Evolutionary conservation across 208 protist genomes (phyloP), one percentile per base, ranked within the genome.

Genomic region (Tetramitus jugosus): DNA sequence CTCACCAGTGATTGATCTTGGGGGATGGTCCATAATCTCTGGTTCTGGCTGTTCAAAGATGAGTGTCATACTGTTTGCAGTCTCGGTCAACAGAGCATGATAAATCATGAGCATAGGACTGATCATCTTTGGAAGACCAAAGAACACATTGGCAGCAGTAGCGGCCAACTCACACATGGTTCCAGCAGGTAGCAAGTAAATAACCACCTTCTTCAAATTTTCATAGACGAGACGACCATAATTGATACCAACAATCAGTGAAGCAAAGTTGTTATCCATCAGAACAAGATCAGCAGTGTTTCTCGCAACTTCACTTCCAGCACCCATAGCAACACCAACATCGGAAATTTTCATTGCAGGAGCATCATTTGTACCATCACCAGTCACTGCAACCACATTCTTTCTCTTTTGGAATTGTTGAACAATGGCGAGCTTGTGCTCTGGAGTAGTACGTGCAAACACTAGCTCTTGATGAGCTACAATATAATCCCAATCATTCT

Each of bases 351-450:
- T 97, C 69, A 98, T 80, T 26, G 95, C 94, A 60, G 94, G 94
- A 31, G 94, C 91, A 84, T 97, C 95, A 85, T 96, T 97, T 2
- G 96, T 93, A 76, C 95, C 96, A 86, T 98, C 96, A 76, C 96
- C 96, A 61, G 94, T 98, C 95, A 98, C 97, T 74, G 93, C 95
- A 49, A 91, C 88, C 26, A 93, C 90, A 85, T 92, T 91, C 39
- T 90, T 89, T 29, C 84, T 81, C 74, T 93, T 86, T 76, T 95
- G 92, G 56, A 96, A 87, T 33, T 87, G 80, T 80, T 94, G 84
- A 3, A 98, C 93, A 84, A 98, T 96, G 45, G 92, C 85, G 80
- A 91, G 95, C 82, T 98, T 98, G 86, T 97, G 90, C 83, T 97
- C 93, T 40, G 94, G 94, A 81, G 14, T 56, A 56, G 49, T 56